Evolutionary conservation across 1,284 basidiomycete species (phyloP).

Genomic region (Ceratobasidium papillatum): DNA sequence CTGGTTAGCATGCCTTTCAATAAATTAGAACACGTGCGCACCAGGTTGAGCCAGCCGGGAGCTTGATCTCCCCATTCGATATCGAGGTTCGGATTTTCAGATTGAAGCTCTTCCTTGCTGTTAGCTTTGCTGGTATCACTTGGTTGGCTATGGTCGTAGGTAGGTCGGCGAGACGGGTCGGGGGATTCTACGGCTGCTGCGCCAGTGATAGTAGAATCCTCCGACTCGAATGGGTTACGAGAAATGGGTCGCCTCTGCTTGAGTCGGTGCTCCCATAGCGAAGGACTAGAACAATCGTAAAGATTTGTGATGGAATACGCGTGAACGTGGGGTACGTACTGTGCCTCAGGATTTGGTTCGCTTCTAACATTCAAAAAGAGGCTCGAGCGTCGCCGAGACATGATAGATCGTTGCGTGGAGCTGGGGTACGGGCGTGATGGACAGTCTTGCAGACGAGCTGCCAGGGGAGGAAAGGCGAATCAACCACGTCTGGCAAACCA

Average conservation of each 20-base stretch:
- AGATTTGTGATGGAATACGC: too few species aligned
- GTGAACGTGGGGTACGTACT: background rate
- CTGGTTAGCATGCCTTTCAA: background rate
- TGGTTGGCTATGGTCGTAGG: background rate
- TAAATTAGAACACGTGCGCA: background rate
- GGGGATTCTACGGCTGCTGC: background rate
- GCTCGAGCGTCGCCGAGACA: conserved; percentile 13
- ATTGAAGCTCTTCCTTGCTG: background rate
- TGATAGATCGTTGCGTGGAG: background rate
- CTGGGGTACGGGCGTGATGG: too few species aligned
- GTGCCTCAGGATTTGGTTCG: conserved; percentile 16
- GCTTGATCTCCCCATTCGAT: conserved; percentile 36
- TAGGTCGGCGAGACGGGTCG: background rate
- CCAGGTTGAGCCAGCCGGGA: conserved; percentile 35
- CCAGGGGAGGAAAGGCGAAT: background rate
- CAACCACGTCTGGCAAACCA: background rate
- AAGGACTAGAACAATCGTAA: background rate
- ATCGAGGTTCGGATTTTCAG: conserved; percentile 13
- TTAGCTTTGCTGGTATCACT: background rate
- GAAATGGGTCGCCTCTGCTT: conserved; percentile 26
- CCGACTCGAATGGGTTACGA: conserved; percentile 22
- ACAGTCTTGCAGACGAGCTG: background rate
- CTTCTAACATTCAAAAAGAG: conserved; percentile 13
- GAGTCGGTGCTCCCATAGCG: conserved; percentile 31
- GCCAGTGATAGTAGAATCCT: background rate